Evolutionary conservation across 1,284 basidiomycete species (phyloP).

Genomic region (Sparassis latifolia): DNA sequence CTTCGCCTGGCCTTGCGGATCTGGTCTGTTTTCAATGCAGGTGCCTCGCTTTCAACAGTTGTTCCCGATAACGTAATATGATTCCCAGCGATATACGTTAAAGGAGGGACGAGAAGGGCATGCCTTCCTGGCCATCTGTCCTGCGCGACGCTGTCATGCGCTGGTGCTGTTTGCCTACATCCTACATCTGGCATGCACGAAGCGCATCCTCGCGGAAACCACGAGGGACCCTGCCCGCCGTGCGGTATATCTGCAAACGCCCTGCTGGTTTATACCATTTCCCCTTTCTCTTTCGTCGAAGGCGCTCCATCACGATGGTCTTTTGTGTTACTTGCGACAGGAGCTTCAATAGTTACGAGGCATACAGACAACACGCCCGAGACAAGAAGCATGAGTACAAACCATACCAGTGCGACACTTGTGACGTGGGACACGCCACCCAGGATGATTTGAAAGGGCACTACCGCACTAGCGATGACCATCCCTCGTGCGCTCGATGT

Average conservation of each 20-base stretch:
- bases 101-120: too few species aligned
- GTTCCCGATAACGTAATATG: too few species aligned
- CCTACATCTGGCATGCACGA: too few species aligned
- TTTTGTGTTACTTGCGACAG: conserved; percentile 8
- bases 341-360: conserved; percentile 5
- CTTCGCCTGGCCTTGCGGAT: too few species aligned
- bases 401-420: not conserved
- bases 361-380: not conserved
- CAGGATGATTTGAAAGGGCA: conserved; percentile 7
- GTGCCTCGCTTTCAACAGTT: too few species aligned
- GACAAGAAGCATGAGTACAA: not conserved
- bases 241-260: not conserved
- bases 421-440: conserved; percentile 8
- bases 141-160: too few species aligned
- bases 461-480: conserved; percentile 5
- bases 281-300: not conserved
- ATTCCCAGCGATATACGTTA: too few species aligned
- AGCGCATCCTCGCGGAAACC: too few species aligned
- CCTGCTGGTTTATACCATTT: not conserved
- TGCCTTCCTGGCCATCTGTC: too few species aligned
- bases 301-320: not conserved
- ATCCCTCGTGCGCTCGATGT: conserved; percentile 9
- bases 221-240: too few species aligned
- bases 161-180: too few species aligned
- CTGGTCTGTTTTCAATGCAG: too few species aligned